Conservation (phyloP, 2,329 filamentous ascomycete genomes). For the Clonostachys rosea region DNA sequence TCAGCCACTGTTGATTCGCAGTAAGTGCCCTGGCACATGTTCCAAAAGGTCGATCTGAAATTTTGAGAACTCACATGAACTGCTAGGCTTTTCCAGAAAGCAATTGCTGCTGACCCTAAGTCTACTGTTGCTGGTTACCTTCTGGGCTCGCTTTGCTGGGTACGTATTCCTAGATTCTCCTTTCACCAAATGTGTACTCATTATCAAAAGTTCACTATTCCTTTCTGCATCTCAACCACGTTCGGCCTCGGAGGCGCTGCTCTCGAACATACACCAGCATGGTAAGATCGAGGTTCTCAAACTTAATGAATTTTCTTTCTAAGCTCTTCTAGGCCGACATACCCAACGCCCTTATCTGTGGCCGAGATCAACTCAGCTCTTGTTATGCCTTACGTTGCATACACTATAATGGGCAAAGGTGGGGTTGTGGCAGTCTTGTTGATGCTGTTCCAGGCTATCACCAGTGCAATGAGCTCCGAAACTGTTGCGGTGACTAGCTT, state of each 20-base stretch:
- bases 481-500: slow-evolving; percentile 86
- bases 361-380: slow-evolving; percentile 78
- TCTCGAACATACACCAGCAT: slow-evolving; percentile 50
- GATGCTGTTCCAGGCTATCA: slow-evolving; percentile 88
- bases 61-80: too few relatives aligned
- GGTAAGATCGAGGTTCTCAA: too few relatives aligned
- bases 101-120: slow-evolving; percentile 81
- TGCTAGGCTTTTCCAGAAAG: slow-evolving; percentile 52
- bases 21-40: too few relatives aligned
- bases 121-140: slow-evolving; percentile 87
- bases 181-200: too few relatives aligned
- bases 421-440: slow-evolving; percentile 76
- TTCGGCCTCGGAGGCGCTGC: slow-evolving; percentile 81
- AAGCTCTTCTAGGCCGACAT: slow-evolving; percentile 67
- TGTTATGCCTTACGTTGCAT: slow-evolving; percentile 79
- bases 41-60: too few relatives aligned
- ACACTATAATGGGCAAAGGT: slow-evolving; percentile 76
- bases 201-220: slow-evolving; percentile 68
- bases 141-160: slow-evolving; percentile 74
- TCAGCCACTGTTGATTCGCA: too few relatives aligned
- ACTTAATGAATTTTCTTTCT: too few relatives aligned
- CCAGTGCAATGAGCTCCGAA: slow-evolving; percentile 76
- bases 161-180: too few relatives aligned
- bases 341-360: slow-evolving; percentile 64
- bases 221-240: slow-evolving; percentile 83